Conservation (phyloP, 2,329 filamentous ascomycete genomes). For the Talaromyces funiculosus region DNA sequence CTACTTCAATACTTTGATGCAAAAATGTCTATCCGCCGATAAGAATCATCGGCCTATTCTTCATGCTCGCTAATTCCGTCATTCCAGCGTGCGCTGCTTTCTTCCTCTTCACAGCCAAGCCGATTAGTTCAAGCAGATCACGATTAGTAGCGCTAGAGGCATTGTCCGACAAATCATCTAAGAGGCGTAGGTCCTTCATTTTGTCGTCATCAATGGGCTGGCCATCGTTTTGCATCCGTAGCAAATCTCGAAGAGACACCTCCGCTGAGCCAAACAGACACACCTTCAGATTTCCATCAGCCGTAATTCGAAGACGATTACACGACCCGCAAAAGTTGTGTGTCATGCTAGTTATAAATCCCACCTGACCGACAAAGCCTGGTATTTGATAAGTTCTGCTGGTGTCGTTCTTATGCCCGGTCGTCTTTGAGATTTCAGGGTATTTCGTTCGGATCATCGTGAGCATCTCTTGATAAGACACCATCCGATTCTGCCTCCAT, state of each 20-base stretch:
- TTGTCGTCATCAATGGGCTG: constrained; percentile 75
- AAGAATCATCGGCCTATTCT: constrained; percentile 97
- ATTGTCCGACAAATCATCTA: constrained; percentile 19
- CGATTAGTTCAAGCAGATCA: constrained; percentile 78
- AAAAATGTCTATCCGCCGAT: constrained; percentile 76
- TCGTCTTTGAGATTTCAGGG: constrained; percentile 63
- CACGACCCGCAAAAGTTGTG: constrained; percentile 96
- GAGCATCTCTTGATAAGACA: constrained; percentile 86
- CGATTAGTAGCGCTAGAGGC: constrained; percentile 50
- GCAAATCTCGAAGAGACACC: constrained; percentile 82
- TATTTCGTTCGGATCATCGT: constrained; percentile 69
- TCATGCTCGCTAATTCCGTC: constrained; percentile 88
- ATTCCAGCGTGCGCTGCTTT: constrained; percentile 94
- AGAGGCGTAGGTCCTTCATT: constrained; percentile 57
- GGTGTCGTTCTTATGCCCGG: constrained; percentile 83
- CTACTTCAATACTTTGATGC: neutral
- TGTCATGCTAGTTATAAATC: constrained; percentile 99
- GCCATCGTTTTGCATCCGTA: constrained; percentile 70
- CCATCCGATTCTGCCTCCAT: constrained; percentile 90
- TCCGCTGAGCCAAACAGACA: constrained; percentile 93
- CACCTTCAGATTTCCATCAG: constrained; percentile 93
- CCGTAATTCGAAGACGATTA: constrained; percentile 88
- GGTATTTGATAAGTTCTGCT: constrained; percentile 92
- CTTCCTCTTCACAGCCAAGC: constrained; percentile 86
- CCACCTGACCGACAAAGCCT: constrained; percentile 77